Conservation (phyloP, 192 early-diverging fungal genomes). For the Diversispora epigaea region DNA sequence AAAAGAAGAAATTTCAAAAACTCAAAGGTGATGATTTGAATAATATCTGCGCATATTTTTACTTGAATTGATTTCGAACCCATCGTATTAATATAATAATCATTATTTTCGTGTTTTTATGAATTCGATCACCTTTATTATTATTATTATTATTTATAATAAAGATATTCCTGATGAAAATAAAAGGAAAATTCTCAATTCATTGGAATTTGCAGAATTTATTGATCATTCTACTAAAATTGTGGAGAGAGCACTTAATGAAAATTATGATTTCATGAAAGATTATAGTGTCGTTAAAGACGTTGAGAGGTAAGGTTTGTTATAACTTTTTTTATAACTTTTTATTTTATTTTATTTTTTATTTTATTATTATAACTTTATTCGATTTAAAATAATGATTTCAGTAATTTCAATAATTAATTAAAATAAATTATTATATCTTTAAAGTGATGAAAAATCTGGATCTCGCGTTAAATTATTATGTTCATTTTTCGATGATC, state of each 20-base stretch:
- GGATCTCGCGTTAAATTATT: slow-evolving; percentile 71
- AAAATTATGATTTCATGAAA: slow-evolving; percentile 87
- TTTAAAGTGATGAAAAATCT: slow-evolving; percentile 57
- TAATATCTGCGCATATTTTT: neutral
- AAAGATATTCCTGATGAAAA: slow-evolving; percentile 85
- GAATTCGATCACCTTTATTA: neutral
- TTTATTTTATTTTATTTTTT: neutral
- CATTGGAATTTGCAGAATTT: slow-evolving; percentile 81
- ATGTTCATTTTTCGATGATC: slow-evolving; percentile 76
- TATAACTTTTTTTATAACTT: neutral
- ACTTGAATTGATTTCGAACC: neutral
- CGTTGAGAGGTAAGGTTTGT: slow-evolving; percentile 47
- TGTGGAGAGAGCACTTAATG: slow-evolving; percentile 85
- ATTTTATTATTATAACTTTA: no score
- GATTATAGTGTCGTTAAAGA: slow-evolving; percentile 82
- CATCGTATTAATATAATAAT: neutral
- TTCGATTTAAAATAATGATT: no score
- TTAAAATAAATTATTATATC: neutral
- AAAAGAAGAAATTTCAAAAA: slow-evolving; percentile 41
- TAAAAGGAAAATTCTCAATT: slow-evolving; percentile 68
- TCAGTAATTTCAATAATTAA: no score
- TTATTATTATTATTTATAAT: neutral
- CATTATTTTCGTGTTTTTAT: neutral
- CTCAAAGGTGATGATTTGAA: slow-evolving; percentile 36
- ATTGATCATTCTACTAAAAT: slow-evolving; percentile 84